These are phyloP conservation scores for Cydonia oblonga DNA, from an alignment of 331 rosid species.

Conservation along the genomic window DNA sequence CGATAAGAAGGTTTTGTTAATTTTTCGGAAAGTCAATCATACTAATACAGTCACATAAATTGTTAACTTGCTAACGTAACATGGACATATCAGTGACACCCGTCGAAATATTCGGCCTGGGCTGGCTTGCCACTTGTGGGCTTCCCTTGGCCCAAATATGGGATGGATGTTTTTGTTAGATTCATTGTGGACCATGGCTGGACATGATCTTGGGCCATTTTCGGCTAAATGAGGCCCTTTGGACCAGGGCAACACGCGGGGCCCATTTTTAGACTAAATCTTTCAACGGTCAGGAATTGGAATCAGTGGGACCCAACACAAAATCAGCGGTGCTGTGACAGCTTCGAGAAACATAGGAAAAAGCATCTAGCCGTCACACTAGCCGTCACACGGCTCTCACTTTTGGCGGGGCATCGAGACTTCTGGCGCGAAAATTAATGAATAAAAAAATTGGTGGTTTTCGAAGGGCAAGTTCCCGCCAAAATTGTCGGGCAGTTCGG, in stretches of 20 bases:
- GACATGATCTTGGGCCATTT: neutral
- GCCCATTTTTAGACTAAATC: neutral
- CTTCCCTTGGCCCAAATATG: too few relatives aligned
- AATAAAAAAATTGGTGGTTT: neutral
- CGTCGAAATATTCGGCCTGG: too few relatives aligned
- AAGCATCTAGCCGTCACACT: conserved; percentile 25
- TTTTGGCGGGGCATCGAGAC: conserved; percentile 31
- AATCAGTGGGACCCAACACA: neutral
- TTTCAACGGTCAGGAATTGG: neutral
- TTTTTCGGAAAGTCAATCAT: too few relatives aligned
- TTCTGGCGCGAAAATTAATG: conserved; percentile 39
- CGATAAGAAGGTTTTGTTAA: too few relatives aligned
- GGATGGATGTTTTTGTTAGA: too few relatives aligned
- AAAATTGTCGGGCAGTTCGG: conserved; percentile 50
- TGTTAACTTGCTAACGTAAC: too few relatives aligned
- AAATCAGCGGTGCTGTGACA: neutral
- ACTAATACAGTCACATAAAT: too few relatives aligned
- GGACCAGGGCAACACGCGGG: neutral
- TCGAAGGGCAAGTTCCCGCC: conserved; percentile 21
- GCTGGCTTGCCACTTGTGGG: too few relatives aligned
- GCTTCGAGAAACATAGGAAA: neutral
- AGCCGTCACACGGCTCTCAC: conserved; percentile 22
- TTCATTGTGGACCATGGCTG: neutral
- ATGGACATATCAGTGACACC: too few relatives aligned
- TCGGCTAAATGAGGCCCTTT: neutral